Conservation (phyloP, 108 stramenopile species). For the Cylindrotheca fusiformis region DNA sequence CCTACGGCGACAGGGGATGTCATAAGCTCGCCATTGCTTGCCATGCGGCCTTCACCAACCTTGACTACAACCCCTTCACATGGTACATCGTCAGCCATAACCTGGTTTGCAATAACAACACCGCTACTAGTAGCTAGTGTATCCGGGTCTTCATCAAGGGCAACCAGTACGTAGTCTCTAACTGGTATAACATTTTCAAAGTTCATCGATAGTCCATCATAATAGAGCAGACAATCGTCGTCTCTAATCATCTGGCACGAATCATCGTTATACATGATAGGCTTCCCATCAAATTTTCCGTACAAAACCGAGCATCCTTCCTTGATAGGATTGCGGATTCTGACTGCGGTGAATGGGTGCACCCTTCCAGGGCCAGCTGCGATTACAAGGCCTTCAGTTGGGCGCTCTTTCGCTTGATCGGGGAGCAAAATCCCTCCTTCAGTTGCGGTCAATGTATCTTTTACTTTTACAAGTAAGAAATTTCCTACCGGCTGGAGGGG, state of each 20-base stretch:
- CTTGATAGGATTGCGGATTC: conserved; percentile 81
- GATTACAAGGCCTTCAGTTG: conserved; percentile 87
- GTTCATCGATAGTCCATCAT: conserved; percentile 81
- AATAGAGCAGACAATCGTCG: conserved; percentile 89
- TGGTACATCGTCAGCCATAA: conserved; percentile 65
- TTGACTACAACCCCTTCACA: conserved; percentile 90
- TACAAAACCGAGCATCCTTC: conserved; percentile 83
- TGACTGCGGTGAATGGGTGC: conserved; percentile 85
- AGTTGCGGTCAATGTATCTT: conserved; percentile 82
- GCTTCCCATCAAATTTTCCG: conserved; percentile 90
- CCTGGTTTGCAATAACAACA: conserved; percentile 83
- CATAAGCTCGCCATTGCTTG: conserved; percentile 76
- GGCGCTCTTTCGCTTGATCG: conserved; percentile 86
- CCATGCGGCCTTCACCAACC: conserved; percentile 90
- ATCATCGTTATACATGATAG: conserved; percentile 89
- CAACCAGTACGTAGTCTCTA: conserved; percentile 89
- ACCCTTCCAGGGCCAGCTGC: conserved; percentile 89
- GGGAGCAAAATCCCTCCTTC: conserved; percentile 90
- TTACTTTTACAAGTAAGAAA: conserved; percentile 79
- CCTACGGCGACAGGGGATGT: conserved; percentile 70
- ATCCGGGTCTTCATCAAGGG: conserved; percentile 54
- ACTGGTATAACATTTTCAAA: conserved; percentile 78
- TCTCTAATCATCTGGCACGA: conserved; percentile 90
- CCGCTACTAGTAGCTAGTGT: conserved; percentile 73
- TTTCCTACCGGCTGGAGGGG: conserved; percentile 86